Evolutionary conservation across 2,329 filamentous ascomycete genomes (phyloP).

Genomic region (Colletotrichum melonis): DNA sequence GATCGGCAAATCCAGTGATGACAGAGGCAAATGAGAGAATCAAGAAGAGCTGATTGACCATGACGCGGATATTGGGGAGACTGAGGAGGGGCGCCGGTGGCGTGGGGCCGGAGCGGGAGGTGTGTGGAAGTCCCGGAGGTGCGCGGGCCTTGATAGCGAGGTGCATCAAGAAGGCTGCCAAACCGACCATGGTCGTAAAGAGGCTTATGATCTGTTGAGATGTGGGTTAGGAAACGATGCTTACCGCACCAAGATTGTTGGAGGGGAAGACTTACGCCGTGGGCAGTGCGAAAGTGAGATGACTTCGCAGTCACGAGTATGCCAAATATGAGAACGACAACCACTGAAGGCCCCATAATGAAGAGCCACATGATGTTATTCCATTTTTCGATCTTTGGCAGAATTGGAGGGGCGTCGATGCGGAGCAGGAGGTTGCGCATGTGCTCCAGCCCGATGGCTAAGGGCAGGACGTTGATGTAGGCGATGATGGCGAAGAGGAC

Average conservation of each 20-base stretch:
- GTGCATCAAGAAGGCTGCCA: slow-evolving; percentile 40
- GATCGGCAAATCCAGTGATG: slow-evolving; percentile 43
- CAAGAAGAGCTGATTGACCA: slow-evolving; percentile 43
- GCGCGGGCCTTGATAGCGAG: slow-evolving; percentile 38
- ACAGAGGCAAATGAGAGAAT: slow-evolving; percentile 38
- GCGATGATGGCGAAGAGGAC: slow-evolving; percentile 41
- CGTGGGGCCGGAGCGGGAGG: neutral
- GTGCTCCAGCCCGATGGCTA: slow-evolving; percentile 43
- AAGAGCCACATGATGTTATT: slow-evolving; percentile 42
- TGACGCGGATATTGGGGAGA: slow-evolving; percentile 33
- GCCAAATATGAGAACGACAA: slow-evolving; percentile 43
- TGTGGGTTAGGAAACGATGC: neutral
- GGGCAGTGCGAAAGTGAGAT: slow-evolving; percentile 43
- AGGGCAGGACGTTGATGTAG: slow-evolving; percentile 42
- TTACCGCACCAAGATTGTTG: neutral
- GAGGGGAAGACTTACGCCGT: slow-evolving; percentile 41
- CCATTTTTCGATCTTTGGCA: slow-evolving; percentile 40
- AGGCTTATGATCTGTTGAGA: slow-evolving; percentile 42
- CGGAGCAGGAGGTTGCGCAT: slow-evolving; percentile 41
- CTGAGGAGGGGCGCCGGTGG: neutral
- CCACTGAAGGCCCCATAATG: slow-evolving; percentile 40
- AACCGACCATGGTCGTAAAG: slow-evolving; percentile 40
- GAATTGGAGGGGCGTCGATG: slow-evolving; percentile 36
- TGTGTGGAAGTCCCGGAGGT: neutral
- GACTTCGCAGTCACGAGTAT: slow-evolving; percentile 38